These are phyloP conservation scores for Exophiala dermatitidis DNA, from an alignment of 2,329 filamentous ascomycete species.

Conservation along the genomic window DNA sequence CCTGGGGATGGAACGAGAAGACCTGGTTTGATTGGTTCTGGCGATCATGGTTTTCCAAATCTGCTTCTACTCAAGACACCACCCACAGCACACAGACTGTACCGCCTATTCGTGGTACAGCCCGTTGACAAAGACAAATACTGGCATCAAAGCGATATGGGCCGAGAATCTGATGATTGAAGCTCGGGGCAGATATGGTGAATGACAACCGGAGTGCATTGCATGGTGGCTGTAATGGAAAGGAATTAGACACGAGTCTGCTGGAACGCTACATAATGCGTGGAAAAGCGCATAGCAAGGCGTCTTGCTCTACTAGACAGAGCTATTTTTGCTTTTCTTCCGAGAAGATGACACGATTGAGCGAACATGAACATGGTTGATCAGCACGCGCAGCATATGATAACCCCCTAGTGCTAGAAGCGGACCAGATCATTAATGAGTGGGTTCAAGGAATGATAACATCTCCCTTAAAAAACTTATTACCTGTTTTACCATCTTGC, in stretches of 20 bases:
- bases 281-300: not conserved
- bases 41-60: slow-evolving; percentile 31
- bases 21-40: slow-evolving; percentile 17
- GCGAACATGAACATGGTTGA: not conserved
- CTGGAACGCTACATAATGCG: not conserved
- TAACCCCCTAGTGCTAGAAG: not conserved
- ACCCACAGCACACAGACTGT: too few relatives aligned
- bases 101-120: too few relatives aligned
- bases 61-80: not conserved
- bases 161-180: too few relatives aligned
- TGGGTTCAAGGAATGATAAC: not conserved
- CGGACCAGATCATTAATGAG: not conserved
- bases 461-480: not conserved
- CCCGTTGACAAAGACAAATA: too few relatives aligned
- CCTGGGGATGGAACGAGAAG: slow-evolving; percentile 39
- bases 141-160: too few relatives aligned
- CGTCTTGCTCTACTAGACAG: not conserved
- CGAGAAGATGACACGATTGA: not conserved
- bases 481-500: too few relatives aligned
- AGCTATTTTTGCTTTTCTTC: not conserved
- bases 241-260: too few relatives aligned
- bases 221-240: too few relatives aligned
- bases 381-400: not conserved
- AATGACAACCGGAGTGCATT: too few relatives aligned
- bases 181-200: too few relatives aligned